Percentiles rank a stretch among this genome's conserved stretches.
phyloP scores from a whole-genome alignment of 139 green algal species.

The Yamagishiella unicocca region DNA sequence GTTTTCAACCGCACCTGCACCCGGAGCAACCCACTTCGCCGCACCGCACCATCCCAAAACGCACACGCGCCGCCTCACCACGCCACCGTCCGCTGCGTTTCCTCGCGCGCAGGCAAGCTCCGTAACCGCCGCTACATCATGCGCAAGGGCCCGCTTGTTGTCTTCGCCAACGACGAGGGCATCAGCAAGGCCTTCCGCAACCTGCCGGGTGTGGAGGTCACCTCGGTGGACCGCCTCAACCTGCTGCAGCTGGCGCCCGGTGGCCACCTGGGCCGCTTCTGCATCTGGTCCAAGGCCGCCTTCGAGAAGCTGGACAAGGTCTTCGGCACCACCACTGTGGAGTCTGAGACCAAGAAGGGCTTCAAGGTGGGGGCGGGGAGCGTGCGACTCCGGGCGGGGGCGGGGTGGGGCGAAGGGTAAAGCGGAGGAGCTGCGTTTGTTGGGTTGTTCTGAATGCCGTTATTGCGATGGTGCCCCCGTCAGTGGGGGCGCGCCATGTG shows the following conservation, averaged over 20 bases:
- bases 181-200: constrained; percentile 96
- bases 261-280: constrained; percentile 97
- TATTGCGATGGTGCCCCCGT: too few species aligned
- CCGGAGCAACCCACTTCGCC: too few species aligned
- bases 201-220: constrained; percentile 93
- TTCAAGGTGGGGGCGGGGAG: constrained; percentile 73
- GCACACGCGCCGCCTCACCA: not conserved
- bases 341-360: constrained; percentile 92
- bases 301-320: constrained; percentile 94
- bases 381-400: not conserved
- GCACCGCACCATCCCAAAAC: too few species aligned
- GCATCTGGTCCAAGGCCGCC: constrained; percentile 98
- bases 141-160: constrained; percentile 95
- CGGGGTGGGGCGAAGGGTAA: not conserved
- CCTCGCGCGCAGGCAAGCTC: constrained; percentile 87
- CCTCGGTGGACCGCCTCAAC: constrained; percentile 92
- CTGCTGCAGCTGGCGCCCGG: constrained; percentile 98
- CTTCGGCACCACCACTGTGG: constrained; percentile 77
- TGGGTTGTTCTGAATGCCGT: not conserved
- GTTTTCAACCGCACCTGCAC: too few species aligned
- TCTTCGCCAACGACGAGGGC: constrained; percentile 90
- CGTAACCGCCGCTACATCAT: constrained; percentile 95
- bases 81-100: not conserved
- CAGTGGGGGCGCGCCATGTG: too few species aligned
- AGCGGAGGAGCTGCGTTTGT: not conserved